Evolutionary conservation across 1,139 yeast genomes (phyloP).

Genomic region (Scheffersomyces titani): DNA sequence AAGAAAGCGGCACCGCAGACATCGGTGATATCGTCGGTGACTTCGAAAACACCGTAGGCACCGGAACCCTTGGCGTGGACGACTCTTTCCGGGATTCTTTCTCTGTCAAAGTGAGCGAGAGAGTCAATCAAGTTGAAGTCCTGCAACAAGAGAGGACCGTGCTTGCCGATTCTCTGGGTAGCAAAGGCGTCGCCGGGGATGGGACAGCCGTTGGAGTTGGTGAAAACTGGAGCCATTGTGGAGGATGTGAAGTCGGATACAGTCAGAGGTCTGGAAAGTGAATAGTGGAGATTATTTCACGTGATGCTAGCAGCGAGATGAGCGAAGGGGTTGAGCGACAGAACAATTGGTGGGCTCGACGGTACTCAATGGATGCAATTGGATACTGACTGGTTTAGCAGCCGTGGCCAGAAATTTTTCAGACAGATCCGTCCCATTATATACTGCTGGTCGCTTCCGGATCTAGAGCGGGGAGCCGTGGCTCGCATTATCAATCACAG

Average conservation of each 20-base stretch:
- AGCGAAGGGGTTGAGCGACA: neutral
- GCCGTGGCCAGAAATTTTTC: neutral
- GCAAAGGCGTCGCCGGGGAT: constrained; percentile 62
- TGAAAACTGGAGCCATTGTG: constrained; percentile 44
- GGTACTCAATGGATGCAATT: neutral
- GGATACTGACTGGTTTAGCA: neutral
- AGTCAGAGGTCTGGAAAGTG: neutral
- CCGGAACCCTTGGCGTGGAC: constrained; percentile 93
- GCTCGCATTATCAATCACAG: neutral
- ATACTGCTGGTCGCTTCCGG: neutral
- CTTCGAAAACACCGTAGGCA: constrained; percentile 78
- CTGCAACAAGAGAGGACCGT: constrained; percentile 76
- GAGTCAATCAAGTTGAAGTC: constrained; percentile 78
- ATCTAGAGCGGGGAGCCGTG: neutral
- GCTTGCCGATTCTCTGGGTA: constrained; percentile 71
- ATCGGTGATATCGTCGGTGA: constrained; percentile 80
- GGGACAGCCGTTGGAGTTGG: constrained; percentile 78
- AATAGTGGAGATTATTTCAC: neutral
- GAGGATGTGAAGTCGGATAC: neutral
- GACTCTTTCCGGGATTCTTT: constrained; percentile 86
- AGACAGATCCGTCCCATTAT: neutral
- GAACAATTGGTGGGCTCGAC: neutral
- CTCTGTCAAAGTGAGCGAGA: constrained; percentile 82
- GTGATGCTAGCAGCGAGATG: neutral
- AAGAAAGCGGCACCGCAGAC: constrained; percentile 70